phyloP scores from a whole-genome alignment of 306 rosid species.

The Rosa rugosa region DNA sequence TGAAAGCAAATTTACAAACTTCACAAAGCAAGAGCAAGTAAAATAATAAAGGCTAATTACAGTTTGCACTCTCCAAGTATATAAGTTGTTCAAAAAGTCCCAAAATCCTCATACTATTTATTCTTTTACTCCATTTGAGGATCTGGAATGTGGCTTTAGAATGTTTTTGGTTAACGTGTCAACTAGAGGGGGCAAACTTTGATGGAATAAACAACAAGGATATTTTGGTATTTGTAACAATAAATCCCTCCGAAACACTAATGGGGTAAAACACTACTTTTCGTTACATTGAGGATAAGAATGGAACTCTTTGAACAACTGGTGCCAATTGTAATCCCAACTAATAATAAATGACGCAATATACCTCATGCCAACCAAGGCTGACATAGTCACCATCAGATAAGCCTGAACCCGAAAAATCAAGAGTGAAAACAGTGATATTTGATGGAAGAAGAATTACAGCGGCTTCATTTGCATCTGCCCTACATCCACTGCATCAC shows the following conservation, averaged over 20 bases:
- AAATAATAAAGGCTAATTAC: constrained; percentile 18
- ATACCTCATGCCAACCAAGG: constrained; percentile 99
- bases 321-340: background rate
- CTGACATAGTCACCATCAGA: constrained; percentile 94
- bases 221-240: background rate
- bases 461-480: constrained; percentile 97
- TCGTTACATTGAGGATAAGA: background rate
- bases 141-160: background rate
- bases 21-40: constrained; percentile 22
- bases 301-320: background rate
- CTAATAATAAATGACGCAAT: constrained; percentile 22
- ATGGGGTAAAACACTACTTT: background rate
- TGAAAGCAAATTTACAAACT: constrained; percentile 27
- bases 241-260: background rate
- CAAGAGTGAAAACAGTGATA: constrained; percentile 94
- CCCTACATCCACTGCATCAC: constrained; percentile 94
- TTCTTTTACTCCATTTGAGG: background rate
- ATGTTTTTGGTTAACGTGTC: background rate
- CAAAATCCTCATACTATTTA: constrained; percentile 3
- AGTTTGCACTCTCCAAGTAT: background rate
- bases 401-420: constrained; percentile 96
- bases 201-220: background rate
- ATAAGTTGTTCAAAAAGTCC: background rate
- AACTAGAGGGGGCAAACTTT: background rate
- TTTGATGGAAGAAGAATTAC: constrained; percentile 89